These are phyloP conservation scores for Posidonia oceanica DNA, from an alignment of 116 monocot species.

Conservation along the genomic window DNA sequence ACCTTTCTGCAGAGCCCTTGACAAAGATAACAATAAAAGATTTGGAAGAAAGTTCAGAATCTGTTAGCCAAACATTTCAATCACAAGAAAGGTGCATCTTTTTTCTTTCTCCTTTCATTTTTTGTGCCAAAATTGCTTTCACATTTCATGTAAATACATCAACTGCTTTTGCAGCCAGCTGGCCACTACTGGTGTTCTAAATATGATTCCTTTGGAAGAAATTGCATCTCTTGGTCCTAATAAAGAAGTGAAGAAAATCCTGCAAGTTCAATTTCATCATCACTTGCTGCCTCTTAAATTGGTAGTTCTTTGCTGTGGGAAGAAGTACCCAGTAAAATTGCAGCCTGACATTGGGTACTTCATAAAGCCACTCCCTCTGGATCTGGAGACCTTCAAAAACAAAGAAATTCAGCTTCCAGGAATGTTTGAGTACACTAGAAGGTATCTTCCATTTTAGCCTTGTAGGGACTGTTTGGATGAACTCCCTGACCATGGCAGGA, in stretches of 20 bases:
- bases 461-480: too few species aligned
- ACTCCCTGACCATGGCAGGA: too few species aligned
- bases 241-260: constrained; percentile 39
- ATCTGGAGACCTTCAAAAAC: constrained; percentile 37
- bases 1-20: constrained; percentile 46
- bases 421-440: constrained; percentile 83
- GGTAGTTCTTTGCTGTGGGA: constrained; percentile 47
- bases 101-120: background rate
- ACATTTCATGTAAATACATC: background rate
- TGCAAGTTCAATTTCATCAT: constrained; percentile 75
- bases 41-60: constrained; percentile 28
- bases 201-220: constrained; percentile 53
- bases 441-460: constrained; percentile 25
- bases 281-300: constrained; percentile 80
- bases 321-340: constrained; percentile 57
- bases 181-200: constrained; percentile 21
- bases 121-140: background rate
- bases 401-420: constrained; percentile 69
- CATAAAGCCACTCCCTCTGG: constrained; percentile 49
- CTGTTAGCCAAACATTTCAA: constrained; percentile 27
- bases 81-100: constrained; percentile 49
- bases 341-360: constrained; percentile 97
- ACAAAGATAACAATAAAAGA: constrained; percentile 39
- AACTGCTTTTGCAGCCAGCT: constrained; percentile 21
- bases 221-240: constrained; percentile 53